Percentiles rank a stretch among this genome's conserved stretches.
These are phyloP conservation scores for Discostella pseudostelligera DNA, from an alignment of 108 stramenopile species.

Conservation along the genomic window DNA sequence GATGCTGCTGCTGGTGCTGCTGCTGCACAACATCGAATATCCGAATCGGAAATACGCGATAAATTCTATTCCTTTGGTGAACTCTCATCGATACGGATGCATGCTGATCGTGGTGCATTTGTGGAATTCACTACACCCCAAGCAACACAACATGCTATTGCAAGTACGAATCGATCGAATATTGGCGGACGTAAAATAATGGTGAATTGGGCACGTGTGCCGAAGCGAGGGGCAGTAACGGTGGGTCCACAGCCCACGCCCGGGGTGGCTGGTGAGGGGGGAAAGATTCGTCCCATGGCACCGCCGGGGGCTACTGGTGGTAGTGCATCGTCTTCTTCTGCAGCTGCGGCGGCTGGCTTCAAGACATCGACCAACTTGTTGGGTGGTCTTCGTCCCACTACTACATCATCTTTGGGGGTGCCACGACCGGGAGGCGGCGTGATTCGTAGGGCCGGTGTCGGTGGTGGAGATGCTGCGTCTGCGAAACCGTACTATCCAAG, in stretches of 20 bases:
- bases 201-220: conserved; percentile 85
- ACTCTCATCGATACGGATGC: conserved; percentile 80
- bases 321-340: conserved; percentile 16
- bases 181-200: conserved; percentile 57
- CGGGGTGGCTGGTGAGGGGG: conserved; percentile 46
- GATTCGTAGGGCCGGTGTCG: conserved; percentile 61
- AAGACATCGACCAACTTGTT: conserved; percentile 32
- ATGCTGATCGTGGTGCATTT: conserved; percentile 77
- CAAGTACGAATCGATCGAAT: conserved; percentile 62
- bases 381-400: conserved; percentile 37
- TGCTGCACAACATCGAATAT: too few relatives aligned
- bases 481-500: conserved; percentile 84
- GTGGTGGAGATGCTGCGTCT: conserved; percentile 45
- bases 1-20: conserved; percentile 51
- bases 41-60: conserved; percentile 69
- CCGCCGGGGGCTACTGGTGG: conserved; percentile 41
- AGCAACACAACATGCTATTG: conserved; percentile 81
- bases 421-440: conserved; percentile 73
- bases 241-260: conserved; percentile 34
- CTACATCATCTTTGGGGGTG: conserved; percentile 29
- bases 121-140: conserved; percentile 89
- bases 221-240: conserved; percentile 69
- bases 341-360: conserved; percentile 56
- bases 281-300: conserved; percentile 32
- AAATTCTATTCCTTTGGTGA: conserved; percentile 85